Evolutionary conservation across 805 yeast species (phyloP), one percentile per base, ranked within the genome.

Genomic region (Pichia exigua): DNA sequence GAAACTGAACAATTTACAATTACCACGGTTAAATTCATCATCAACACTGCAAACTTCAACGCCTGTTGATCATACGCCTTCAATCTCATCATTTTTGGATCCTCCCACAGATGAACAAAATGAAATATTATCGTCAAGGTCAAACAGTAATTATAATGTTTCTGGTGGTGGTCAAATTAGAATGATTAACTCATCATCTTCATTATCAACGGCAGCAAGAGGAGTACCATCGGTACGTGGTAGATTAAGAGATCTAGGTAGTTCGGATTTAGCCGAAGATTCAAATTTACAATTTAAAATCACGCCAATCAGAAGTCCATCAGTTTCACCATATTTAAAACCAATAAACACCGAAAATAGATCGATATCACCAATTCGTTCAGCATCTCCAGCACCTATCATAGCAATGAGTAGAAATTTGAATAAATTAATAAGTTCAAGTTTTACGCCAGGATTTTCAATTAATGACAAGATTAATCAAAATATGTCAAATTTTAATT

Each of bases 211-310:
- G 6, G 12, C 20, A 10, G 2, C 32, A 24, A 42, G 24, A 20
- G 12, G 24, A 20, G 12, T 40, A 28, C 26, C 26, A 2, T n/a
- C 32, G n/a, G 24, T 18, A 8, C 40, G 50, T 9, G 50, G 45
- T 39, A 42, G 50, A 43, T 40, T n/a, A 22, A 55, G 47, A 38
- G 59, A 58, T 30, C 43, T 50, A 4, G 7, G 6, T n/a, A 35
- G 39, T n/a, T 50, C 50, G 3, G 56, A 56, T 26, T 47, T 54
- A 7, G 54, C 52, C 2, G 53, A 50, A 21, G 65, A 63, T 50
- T 43, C 61, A n/a, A 65, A 63, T n/a, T 63, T 65, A 9, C 54
- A 57, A 46, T 62, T 65, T 50, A 58, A 61, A 39, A 65, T 65
- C 20, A 59, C 58, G 2, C 68, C 68, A 26, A 59, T 65, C 13